Base-by-base conservation (phyloP, 176 grass and related monocot species). In the Oryza brachyantha region DNA sequence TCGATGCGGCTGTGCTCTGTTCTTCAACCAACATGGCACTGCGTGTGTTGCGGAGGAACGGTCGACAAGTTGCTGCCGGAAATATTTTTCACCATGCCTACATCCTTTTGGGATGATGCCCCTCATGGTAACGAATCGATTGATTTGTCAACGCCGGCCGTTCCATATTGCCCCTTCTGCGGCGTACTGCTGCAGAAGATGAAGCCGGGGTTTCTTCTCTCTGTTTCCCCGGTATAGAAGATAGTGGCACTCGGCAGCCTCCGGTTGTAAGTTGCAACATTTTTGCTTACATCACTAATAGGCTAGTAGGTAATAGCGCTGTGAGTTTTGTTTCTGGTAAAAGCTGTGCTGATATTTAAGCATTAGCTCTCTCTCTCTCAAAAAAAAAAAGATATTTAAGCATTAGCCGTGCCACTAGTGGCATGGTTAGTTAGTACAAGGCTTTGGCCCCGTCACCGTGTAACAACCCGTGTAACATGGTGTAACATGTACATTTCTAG, bases 81-180 rank as follows among this genome's bases (percentile, higher is more conserved):
- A 26, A 48, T 74, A 21, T 84, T 91, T 50, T 94, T 90, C 74
- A 77, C 65, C 26, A 84, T 80, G 61, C 37, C 79, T 8, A 31
- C 68, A 6, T 69, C 58, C 79, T 73, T 62, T 58, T 75, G 78
- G 42, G 72, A 76, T 77, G 72, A 76, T 77, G 54, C 29, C 8
- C 68, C 19, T 42, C 13, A 80, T 63, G 83, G 43, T 16, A 41
- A 66, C 4, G 84, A 48, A 43, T 77, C 29, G 60, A 66, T 67
- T 35, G 71, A 27, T 64, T 8, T 50, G 59, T 68, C 67, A 35
- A 32, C 41, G 8, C 24, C 35, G 0, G 43, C 31, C 59, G 16
- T 68, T 34, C 85, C 92, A 10, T 61, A 81, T 10, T 91, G 88
- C 38, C 92, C 92, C 25, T 86, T 91, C 17, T 91, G 92, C 36